These are phyloP conservation scores for Xylaria sp. DNA, from an alignment of 2,329 filamentous ascomycete species.

Conservation along the genomic window DNA sequence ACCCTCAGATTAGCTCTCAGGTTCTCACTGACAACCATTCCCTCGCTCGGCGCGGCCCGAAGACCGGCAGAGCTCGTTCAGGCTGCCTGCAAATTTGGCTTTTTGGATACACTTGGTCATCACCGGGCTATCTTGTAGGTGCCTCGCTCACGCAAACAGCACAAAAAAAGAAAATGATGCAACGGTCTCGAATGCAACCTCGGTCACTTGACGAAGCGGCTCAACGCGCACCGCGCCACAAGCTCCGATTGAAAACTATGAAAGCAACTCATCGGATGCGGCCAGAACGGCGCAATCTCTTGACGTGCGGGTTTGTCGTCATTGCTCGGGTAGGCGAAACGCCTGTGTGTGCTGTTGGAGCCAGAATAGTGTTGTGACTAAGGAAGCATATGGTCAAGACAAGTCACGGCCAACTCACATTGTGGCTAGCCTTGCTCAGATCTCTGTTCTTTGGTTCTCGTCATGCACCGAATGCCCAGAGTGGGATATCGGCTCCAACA, in stretches of 20 bases:
- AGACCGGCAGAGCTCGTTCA: slow-evolving; percentile 31
- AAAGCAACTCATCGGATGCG: slow-evolving; percentile 35
- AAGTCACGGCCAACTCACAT: slow-evolving; percentile 15
- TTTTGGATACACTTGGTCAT: slow-evolving; percentile 60
- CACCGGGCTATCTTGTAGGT: slow-evolving; percentile 49
- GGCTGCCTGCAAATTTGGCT: slow-evolving; percentile 63
- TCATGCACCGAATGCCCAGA: slow-evolving; percentile 39
- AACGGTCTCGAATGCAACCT: slow-evolving; percentile 16
- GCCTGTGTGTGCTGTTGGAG: slow-evolving; percentile 22
- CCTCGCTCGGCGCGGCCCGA: slow-evolving; percentile 24
- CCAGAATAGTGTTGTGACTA: slow-evolving; percentile 17
- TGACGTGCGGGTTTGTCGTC: slow-evolving; percentile 34
- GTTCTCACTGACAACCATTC: slow-evolving; percentile 58
- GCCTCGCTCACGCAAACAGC: slow-evolving; percentile 31
- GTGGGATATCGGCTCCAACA: slow-evolving; percentile 37
- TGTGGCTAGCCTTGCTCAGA: slow-evolving; percentile 49
- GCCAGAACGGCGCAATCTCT: slow-evolving; percentile 29
- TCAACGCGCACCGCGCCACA: slow-evolving; percentile 37
- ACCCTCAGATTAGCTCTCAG: slow-evolving; percentile 64
- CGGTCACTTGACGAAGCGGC: slow-evolving; percentile 32
- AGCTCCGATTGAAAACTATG: slow-evolving; percentile 63
- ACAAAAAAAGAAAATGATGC: slow-evolving; percentile 21
- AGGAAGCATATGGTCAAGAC: slow-evolving; percentile 16
- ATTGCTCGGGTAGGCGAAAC: slow-evolving; percentile 34
- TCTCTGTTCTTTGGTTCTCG: slow-evolving; percentile 54